These are phyloP conservation scores for Penicillium egyptiacum DNA, from an alignment of 495 filamentous ascomycete species.

Conservation along the genomic window DNA sequence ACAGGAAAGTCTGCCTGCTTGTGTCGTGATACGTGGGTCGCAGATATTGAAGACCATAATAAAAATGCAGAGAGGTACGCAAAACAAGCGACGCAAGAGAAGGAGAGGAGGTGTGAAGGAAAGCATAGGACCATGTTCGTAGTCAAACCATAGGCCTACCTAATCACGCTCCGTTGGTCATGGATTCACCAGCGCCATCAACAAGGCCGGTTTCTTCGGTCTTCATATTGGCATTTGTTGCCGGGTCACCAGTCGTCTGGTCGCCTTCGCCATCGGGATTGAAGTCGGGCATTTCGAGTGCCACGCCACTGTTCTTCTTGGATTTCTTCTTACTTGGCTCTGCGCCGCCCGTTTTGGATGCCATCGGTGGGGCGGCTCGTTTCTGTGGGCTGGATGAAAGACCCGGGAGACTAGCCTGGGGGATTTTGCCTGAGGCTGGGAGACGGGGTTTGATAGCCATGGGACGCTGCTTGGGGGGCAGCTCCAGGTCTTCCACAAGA, in stretches of 20 bases:
- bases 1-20: background rate
- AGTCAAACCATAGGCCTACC: background rate
- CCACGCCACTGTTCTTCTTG: conserved; percentile 47
- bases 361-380: conserved; percentile 56
- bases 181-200: conserved; percentile 20
- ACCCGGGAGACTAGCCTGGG: conserved; percentile 32
- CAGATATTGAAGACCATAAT: conserved; percentile 2
- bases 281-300: conserved; percentile 33
- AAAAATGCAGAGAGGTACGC: conserved; percentile 1
- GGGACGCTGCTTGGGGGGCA: conserved; percentile 90
- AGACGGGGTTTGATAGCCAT: conserved; percentile 70
- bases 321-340: conserved; percentile 51
- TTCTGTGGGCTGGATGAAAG: conserved; percentile 72
- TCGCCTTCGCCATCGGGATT: conserved; percentile 37
- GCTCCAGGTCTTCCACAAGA: conserved; percentile 90
- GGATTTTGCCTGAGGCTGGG: conserved; percentile 92
- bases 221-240: conserved; percentile 23
- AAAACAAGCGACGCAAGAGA: conserved; percentile 2
- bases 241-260: conserved; percentile 20
- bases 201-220: conserved; percentile 19
- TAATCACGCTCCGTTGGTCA: conserved; percentile 37
- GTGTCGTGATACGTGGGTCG: background rate
- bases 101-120: conserved; percentile 9
- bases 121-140: background rate
- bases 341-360: conserved; percentile 26